Percentiles rank a stretch among this genome's conserved stretches.
phyloP scores from a whole-genome alignment of 192 early-diverging fungal species.

The Podila epigama region DNA sequence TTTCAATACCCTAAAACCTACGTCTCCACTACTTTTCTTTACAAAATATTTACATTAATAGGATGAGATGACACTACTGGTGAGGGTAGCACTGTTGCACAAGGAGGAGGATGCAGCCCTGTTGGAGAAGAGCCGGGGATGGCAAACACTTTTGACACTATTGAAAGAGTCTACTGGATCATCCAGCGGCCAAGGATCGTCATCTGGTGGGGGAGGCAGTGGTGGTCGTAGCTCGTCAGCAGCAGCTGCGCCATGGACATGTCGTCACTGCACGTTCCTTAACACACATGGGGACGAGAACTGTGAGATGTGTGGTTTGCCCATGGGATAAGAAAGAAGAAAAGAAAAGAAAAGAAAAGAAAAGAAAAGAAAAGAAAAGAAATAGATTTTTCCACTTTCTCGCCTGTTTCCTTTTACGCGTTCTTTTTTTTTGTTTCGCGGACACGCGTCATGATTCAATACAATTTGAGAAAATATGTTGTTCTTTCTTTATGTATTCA shows the following conservation, averaged over 20 bases:
- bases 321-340: slow-evolving; percentile 47
- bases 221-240: slow-evolving; percentile 21
- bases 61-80: slow-evolving; percentile 62
- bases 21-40: not conserved
- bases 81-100: slow-evolving; percentile 46
- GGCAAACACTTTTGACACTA: slow-evolving; percentile 77
- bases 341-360: not conserved
- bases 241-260: slow-evolving; percentile 58
- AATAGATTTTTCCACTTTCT: not conserved
- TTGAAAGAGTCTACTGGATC: slow-evolving; percentile 57
- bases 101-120: slow-evolving; percentile 27
- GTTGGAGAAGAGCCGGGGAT: slow-evolving; percentile 60
- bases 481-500: not conserved
- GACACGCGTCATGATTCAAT: too few species aligned
- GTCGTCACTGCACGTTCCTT: slow-evolving; percentile 83
- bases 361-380: not conserved
- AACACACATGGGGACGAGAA: slow-evolving; percentile 66
- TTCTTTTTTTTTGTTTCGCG: not conserved
- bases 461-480: not conserved
- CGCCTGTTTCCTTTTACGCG: too few species aligned
- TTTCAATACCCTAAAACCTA: too few species aligned
- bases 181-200: slow-evolving; percentile 13
- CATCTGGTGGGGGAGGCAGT: slow-evolving; percentile 19
- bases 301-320: slow-evolving; percentile 89
- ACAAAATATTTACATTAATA: slow-evolving; percentile 5